These are phyloP conservation scores for Copromyces sp. DNA, from an alignment of 495 filamentous ascomycete genomes.

Conservation along the genomic window DNA sequence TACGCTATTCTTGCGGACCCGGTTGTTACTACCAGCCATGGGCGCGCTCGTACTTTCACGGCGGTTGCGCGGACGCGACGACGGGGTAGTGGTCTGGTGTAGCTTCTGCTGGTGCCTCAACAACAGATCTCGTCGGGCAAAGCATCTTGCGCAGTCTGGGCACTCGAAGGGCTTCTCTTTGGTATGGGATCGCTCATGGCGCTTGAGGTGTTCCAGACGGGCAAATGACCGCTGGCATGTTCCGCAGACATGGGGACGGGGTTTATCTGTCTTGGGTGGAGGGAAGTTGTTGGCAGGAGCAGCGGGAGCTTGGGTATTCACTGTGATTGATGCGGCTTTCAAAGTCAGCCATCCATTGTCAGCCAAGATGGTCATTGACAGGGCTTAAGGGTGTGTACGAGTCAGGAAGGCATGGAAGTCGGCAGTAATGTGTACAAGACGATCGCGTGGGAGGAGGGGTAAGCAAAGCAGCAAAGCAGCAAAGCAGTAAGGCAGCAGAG, in stretches of 20 bases:
- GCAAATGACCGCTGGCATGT: slow-evolving; percentile 93
- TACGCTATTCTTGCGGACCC: slow-evolving; percentile 87
- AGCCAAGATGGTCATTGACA: neutral
- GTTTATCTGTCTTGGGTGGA: slow-evolving; percentile 92
- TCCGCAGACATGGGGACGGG: slow-evolving; percentile 84
- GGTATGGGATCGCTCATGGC: slow-evolving; percentile 95
- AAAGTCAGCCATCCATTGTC: slow-evolving; percentile 1
- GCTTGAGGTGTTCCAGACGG: slow-evolving; percentile 91
- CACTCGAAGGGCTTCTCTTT: slow-evolving; percentile 99
- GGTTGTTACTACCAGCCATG: slow-evolving; percentile 45
- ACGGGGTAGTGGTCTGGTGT: slow-evolving; percentile 89
- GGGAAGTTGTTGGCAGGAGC: slow-evolving; percentile 39
- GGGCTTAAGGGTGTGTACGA: neutral
- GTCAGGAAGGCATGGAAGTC: neutral
- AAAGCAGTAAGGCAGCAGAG: neutral
- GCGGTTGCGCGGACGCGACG: slow-evolving; percentile 75
- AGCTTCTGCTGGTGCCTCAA: slow-evolving; percentile 97
- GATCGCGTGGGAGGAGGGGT: neutral
- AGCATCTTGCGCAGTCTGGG: slow-evolving; percentile 89
- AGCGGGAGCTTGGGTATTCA: slow-evolving; percentile 37
- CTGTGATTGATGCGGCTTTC: slow-evolving; percentile 41
- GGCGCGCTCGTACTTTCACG: slow-evolving; percentile 80
- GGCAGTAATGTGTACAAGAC: neutral
- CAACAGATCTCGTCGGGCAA: slow-evolving; percentile 86
- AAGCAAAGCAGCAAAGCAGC: neutral